Evolutionary conservation across 2,329 filamentous ascomycete species (phyloP).

Genomic region (Acrocalymma vagum): DNA sequence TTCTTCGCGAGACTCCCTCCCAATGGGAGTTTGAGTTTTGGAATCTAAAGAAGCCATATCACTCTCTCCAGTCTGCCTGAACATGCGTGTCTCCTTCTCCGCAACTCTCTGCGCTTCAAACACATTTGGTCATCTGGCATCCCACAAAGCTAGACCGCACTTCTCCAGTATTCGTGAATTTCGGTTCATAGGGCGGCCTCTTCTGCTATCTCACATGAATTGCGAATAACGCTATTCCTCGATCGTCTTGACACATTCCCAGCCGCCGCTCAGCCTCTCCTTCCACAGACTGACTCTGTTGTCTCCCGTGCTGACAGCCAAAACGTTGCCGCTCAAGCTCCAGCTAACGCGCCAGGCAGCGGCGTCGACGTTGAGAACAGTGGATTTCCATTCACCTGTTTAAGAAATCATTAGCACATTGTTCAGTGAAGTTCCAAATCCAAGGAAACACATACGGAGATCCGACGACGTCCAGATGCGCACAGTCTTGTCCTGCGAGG

Average conservation of each 20-base stretch:
- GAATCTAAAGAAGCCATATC: too few species aligned
- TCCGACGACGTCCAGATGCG: constrained; percentile 83
- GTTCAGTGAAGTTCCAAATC: not conserved
- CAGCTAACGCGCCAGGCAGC: constrained; percentile 97
- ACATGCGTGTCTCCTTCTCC: too few species aligned
- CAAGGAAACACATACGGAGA: constrained; percentile 41
- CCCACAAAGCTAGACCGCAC: too few species aligned
- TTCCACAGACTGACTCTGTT: constrained; percentile 99
- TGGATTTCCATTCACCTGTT: constrained; percentile 84
- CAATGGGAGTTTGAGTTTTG: too few species aligned
- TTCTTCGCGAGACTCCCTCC: too few species aligned
- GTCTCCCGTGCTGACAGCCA: constrained; percentile 91
- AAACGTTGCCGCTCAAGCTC: constrained; percentile 95
- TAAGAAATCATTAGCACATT: constrained; percentile 55
- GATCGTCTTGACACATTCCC: constrained; percentile 97
- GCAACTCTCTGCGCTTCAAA: too few species aligned
- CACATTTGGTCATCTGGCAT: too few species aligned
- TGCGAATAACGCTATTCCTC: too few species aligned
- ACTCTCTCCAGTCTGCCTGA: too few species aligned
- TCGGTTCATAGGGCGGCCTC: too few species aligned
- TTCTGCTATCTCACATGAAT: too few species aligned
- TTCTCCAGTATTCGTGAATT: too few species aligned
- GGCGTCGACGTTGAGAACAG: constrained; percentile 85
- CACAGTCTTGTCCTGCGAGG: constrained; percentile 95
- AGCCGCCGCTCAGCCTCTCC: constrained; percentile 94